These are phyloP conservation scores for Huntiella decipiens DNA, from an alignment of 2,329 filamentous ascomycete species.

Conservation along the genomic window DNA sequence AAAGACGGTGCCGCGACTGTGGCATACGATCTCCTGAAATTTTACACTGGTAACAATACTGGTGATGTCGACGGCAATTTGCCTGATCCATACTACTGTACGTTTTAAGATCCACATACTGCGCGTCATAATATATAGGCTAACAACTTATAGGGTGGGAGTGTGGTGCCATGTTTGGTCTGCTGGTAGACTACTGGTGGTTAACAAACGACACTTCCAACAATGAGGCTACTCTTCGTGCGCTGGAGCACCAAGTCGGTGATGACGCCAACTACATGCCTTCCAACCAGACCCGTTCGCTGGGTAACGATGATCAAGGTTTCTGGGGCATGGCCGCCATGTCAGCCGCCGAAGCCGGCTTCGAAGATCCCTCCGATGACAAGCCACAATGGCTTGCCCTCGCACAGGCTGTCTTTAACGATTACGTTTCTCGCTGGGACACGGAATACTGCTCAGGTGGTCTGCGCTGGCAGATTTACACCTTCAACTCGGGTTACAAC, in stretches of 20 bases:
- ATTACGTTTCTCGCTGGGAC: slow-evolving; percentile 56
- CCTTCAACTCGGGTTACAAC: slow-evolving; percentile 52
- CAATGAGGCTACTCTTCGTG: slow-evolving; percentile 38
- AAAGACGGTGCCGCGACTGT: slow-evolving; percentile 29
- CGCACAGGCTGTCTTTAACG: slow-evolving; percentile 63
- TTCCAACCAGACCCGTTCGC: slow-evolving; percentile 38
- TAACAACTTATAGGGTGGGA: slow-evolving; percentile 36
- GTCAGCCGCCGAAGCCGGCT: slow-evolving; percentile 58
- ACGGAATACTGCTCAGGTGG: slow-evolving; percentile 46
- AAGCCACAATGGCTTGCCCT: slow-evolving; percentile 61
- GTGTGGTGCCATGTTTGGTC: slow-evolving; percentile 51
- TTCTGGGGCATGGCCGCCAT: slow-evolving; percentile 79
- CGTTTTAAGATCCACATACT: slow-evolving; percentile 16
- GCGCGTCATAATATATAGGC: slow-evolving; percentile 17
- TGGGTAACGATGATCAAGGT: slow-evolving; percentile 59
- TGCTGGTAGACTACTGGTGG: slow-evolving; percentile 53
- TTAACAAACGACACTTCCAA: slow-evolving; percentile 48
- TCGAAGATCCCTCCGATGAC: slow-evolving; percentile 43
- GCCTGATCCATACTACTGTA: slow-evolving; percentile 45
- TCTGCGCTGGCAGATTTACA: slow-evolving; percentile 70
- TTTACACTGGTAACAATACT: slow-evolving; percentile 38
- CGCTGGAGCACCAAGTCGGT: slow-evolving; percentile 40
- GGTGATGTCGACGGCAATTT: slow-evolving; percentile 39
- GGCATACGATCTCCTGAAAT: slow-evolving; percentile 28
- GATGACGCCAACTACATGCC: slow-evolving; percentile 47